Percentiles rank a stretch among this genome's conserved stretches.
Evolutionary conservation across 805 yeast species (phyloP).

Genomic region (Naumovozyma dairenensis): DNA sequence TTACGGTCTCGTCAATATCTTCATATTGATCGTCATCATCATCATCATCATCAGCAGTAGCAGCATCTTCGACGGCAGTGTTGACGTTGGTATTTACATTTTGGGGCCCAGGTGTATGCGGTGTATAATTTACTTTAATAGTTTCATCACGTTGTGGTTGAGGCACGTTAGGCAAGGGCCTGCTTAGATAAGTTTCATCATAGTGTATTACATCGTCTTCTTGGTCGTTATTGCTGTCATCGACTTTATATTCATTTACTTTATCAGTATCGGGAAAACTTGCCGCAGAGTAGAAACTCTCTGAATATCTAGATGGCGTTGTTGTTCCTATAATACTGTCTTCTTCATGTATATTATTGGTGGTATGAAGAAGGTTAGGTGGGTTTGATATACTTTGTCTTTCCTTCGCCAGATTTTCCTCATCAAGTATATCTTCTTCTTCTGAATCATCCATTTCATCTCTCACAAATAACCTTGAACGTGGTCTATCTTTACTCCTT

Average conservation of each 20-base stretch:
- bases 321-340: too few species aligned
- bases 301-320: too few species aligned
- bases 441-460: slow-evolving; percentile 3
- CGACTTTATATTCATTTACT: too few species aligned
- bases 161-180: slow-evolving; percentile 17
- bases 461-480: slow-evolving; percentile 17
- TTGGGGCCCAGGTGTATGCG: background rate
- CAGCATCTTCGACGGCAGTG: background rate
- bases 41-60: background rate
- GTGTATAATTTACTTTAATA: background rate
- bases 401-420: background rate
- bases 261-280: slow-evolving; percentile 7
- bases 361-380: too few species aligned
- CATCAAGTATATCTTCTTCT: background rate
- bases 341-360: background rate
- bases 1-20: slow-evolving; percentile 11
- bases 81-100: background rate
- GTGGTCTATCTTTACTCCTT: slow-evolving; percentile 26
- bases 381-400: too few species aligned
- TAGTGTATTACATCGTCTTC: slow-evolving; percentile 5
- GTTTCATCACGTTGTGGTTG: slow-evolving; percentile 1
- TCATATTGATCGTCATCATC: slow-evolving; percentile 15
- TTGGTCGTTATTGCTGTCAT: slow-evolving; percentile 1
- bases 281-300: slow-evolving; percentile 19
- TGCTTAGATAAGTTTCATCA: slow-evolving; percentile 12